Percentiles rank a stretch among this genome's conserved stretches.
phyloP scores from a whole-genome alignment of 768 basidiomycete species.

The Boletus insuetus region DNA sequence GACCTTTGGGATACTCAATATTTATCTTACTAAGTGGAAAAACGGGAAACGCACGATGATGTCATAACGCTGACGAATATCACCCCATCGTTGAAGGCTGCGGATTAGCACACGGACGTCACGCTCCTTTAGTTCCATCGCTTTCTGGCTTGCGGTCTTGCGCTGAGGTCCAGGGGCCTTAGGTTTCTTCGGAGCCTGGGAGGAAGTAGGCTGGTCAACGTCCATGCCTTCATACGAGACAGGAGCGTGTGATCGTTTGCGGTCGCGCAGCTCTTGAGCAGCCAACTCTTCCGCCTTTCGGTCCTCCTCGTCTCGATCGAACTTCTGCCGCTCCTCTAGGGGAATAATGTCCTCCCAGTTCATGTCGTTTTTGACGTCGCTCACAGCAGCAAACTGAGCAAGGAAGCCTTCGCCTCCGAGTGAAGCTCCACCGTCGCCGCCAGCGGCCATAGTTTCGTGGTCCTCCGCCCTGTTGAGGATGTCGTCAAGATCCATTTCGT shows the following conservation, averaged over 20 bases:
- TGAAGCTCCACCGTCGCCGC: slow-evolving; percentile 83
- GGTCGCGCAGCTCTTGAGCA: slow-evolving; percentile 64
- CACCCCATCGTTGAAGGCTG: slow-evolving; percentile 96
- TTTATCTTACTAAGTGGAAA: background rate
- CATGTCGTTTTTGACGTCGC: slow-evolving; percentile 98
- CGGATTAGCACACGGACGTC: slow-evolving; percentile 94
- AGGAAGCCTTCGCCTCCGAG: slow-evolving; percentile 98
- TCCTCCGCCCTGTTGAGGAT: slow-evolving; percentile 96
- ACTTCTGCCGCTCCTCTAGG: slow-evolving; percentile 80
- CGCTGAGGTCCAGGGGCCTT: slow-evolving; percentile 69
- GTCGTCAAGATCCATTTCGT: slow-evolving; percentile 99
- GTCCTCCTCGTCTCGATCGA: slow-evolving; percentile 78
- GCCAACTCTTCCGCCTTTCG: slow-evolving; percentile 69
- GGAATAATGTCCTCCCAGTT: slow-evolving; percentile 99
- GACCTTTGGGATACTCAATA: slow-evolving; percentile 50
- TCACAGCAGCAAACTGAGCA: slow-evolving; percentile 91
- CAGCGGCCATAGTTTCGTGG: slow-evolving; percentile 88
- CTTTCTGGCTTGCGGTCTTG: slow-evolving; percentile 90
- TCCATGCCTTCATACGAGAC: slow-evolving; percentile 95
- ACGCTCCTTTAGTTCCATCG: slow-evolving; percentile 95
- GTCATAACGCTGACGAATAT: slow-evolving; percentile 92
- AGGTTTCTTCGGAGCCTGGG: slow-evolving; percentile 69
- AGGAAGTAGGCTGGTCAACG: slow-evolving; percentile 65
- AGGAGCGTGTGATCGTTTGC: slow-evolving; percentile 83
- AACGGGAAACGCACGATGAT: slow-evolving; percentile 66